These are phyloP conservation scores for Pichia sp. DNA, from an alignment of 1,139 yeast genomes.

Conservation along the genomic window DNA sequence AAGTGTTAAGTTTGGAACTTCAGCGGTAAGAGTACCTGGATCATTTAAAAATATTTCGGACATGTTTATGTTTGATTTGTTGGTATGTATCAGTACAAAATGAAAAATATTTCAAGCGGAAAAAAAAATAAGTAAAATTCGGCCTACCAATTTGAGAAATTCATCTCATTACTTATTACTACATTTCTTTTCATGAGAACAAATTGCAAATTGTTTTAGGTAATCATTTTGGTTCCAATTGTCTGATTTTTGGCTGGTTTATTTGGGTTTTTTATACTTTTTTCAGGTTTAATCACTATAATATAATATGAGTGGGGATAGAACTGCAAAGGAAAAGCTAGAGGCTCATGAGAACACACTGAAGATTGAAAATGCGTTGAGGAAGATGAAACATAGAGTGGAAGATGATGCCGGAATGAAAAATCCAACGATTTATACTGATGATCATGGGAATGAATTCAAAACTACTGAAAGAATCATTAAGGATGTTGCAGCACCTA, in stretches of 20 bases:
- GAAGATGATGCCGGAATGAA: conserved; percentile 16
- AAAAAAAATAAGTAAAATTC: not conserved
- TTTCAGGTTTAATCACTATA: not conserved
- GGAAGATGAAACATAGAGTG: conserved; percentile 55
- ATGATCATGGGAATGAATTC: conserved; percentile 63
- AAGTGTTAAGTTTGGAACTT: conserved; percentile 34
- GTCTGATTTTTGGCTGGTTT: not conserved
- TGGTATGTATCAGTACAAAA: not conserved
- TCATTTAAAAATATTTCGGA: conserved; percentile 26
- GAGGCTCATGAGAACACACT: conserved; percentile 41
- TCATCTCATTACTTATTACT: too few species aligned
- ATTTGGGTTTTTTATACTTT: not conserved
- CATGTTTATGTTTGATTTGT: not conserved
- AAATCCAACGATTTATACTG: conserved; percentile 51
- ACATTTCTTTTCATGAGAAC: not conserved
- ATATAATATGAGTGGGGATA: not conserved
- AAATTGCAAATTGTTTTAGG: not conserved
- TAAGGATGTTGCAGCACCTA: conserved; percentile 61
- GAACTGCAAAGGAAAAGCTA: conserved; percentile 15
- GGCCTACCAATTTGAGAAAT: not conserved
- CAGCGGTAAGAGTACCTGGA: conserved; percentile 30
- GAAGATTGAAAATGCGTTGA: conserved; percentile 69
- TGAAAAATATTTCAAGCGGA: too few species aligned
- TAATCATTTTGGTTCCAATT: too few species aligned
- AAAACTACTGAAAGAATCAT: conserved; percentile 69